A percentile compares a stretch with the other conserved stretches of the same genome.
phyloP scores from a whole-genome alignment of 2,329 filamentous ascomycete species.

The Cylindrodendrum hubeiense region DNA sequence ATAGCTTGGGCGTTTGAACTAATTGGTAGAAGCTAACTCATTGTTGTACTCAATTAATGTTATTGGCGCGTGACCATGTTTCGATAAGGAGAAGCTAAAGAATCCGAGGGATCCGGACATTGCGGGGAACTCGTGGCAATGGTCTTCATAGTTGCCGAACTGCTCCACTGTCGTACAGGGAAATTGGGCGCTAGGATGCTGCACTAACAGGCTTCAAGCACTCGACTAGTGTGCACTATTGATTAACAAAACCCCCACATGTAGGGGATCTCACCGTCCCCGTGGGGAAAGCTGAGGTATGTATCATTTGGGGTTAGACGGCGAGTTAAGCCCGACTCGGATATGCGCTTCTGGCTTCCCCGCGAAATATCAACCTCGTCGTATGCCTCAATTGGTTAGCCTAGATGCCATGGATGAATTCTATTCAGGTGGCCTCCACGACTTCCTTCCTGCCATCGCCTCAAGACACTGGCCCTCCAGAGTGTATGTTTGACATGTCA shows the following conservation, averaged over 20 bases:
- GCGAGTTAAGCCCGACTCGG: too few species aligned
- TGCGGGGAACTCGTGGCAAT: not conserved
- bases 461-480: not conserved
- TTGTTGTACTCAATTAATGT: not conserved
- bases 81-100: not conserved
- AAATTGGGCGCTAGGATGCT: too few species aligned
- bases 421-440: too few species aligned
- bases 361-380: too few species aligned
- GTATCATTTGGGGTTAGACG: not conserved
- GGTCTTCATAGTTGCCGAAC: not conserved
- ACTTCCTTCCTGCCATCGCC: too few species aligned
- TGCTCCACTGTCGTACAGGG: not conserved
- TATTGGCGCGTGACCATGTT: not conserved
- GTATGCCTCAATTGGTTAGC: too few species aligned
- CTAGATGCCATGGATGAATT: too few species aligned
- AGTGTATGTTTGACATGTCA: not conserved
- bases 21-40: not conserved
- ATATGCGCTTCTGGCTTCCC: too few species aligned
- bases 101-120: not conserved
- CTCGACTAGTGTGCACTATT: not conserved
- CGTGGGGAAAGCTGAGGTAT: not conserved
- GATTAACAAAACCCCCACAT: not conserved
- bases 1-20: not conserved
- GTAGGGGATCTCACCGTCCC: not conserved
- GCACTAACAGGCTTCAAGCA: not conserved